Base-by-base conservation (phyloP, 768 basidiomycete genomes). In the Tremella mesenterica region DNA sequence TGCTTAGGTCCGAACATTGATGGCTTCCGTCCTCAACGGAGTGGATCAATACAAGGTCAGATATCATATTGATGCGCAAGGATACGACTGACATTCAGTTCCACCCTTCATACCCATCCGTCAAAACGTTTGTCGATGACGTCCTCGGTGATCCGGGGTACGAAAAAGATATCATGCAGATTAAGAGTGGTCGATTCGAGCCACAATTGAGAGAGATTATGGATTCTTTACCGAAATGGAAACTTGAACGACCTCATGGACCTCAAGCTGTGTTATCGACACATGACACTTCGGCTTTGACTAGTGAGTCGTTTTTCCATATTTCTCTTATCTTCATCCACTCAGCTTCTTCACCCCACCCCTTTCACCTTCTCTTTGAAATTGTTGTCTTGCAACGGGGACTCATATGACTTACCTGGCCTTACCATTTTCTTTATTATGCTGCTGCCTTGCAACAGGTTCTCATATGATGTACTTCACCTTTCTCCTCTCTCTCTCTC, bases 281-380 rank as follows among this genome's bases (percentile, higher is more conserved):
- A 79, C 91, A 91, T 69, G 90, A 93, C 74, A 89, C 87, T 76
- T 81, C 88, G 56, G 87, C 86, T 2, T 74, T 88, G 52, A 86
- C 88, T n/a, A 75, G 87, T 88, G 74, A 69, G 81, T 44, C 25
- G 10, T 10, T 10, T 10, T 44, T 21, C 13, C 23, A 44, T 44
- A 10, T 12, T 21, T 13, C 21, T 12, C 43, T 44, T 21, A 12
- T 12, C 18, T 36, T 18, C 34, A 36, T 36, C 12, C 33, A 10
- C 33, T 36, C 33, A 10, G 10, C 33, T 10, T 12, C 33, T 10
- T 18, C 10, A 36, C 33, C n/a, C n/a, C n/a, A n/a, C n/a, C n/a
- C n/a, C n/a, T n/a, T n/a, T n/a, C n/a, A n/a, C n/a, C n/a, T n/a
- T n/a, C n/a, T n/a, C n/a, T n/a, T n/a, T n/a, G n/a, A n/a, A n/a